Evolutionary conservation across 75 land plant species (phyloP).

Genomic region (Larix kaempferi): DNA sequence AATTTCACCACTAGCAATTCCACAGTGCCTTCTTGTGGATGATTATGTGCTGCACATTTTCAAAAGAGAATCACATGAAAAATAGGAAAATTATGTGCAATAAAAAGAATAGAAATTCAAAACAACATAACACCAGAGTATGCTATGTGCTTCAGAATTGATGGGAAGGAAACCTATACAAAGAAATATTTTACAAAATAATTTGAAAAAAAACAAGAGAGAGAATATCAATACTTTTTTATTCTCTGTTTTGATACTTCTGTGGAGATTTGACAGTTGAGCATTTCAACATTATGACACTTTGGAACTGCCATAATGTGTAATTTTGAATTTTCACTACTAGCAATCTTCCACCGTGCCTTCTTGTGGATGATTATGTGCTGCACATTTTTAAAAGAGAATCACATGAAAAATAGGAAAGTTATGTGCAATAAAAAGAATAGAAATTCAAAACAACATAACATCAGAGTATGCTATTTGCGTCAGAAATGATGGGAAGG

Average conservation of each 20-base stretch:
- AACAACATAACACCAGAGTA: not conserved
- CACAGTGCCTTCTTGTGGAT: not conserved
- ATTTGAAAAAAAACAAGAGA: not conserved
- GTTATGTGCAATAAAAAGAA: not conserved
- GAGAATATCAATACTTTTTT: not conserved
- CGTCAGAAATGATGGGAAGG: not conserved
- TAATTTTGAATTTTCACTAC: not conserved
- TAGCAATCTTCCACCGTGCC: not conserved
- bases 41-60: not conserved
- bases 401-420: not conserved
- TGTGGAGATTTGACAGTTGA: not conserved
- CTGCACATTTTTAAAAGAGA: not conserved
- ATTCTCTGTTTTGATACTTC: not conserved
- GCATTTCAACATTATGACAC: not conserved
- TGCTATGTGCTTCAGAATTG: not conserved
- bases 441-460: not conserved
- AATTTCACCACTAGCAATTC: not conserved
- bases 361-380: not conserved
- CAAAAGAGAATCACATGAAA: not conserved
- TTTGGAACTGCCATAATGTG: not conserved
- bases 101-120: not conserved
- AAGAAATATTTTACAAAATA: not conserved
- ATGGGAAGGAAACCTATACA: not conserved
- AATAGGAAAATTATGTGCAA: not conserved
- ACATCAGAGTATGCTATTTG: not conserved